Conservation (phyloP, 225 moss, liverwort and hornwort genomes). For the Neckera pumila region DNA sequence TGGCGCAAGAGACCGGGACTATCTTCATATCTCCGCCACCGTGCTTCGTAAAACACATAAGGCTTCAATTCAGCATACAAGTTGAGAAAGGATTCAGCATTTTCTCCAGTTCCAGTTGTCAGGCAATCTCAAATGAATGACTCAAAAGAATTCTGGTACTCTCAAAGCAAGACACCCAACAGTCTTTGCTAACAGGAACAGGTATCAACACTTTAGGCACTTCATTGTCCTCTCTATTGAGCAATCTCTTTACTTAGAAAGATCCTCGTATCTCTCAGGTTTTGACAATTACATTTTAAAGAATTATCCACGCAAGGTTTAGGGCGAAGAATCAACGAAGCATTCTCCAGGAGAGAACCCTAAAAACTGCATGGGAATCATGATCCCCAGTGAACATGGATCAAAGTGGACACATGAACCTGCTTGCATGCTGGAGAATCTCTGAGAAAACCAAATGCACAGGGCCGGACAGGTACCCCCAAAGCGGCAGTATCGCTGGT, state of each 20-base stretch:
- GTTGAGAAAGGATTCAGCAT: neutral
- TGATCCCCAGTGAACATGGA: neutral
- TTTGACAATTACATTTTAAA: neutral
- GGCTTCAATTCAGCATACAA: neutral
- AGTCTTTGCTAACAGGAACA: neutral
- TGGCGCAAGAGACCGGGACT: neutral
- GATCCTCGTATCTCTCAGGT: neutral
- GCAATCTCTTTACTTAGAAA: neutral
- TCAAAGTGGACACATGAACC: constrained; percentile 3
- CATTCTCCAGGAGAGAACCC: neutral
- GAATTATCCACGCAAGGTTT: neutral
- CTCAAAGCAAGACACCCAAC: neutral
- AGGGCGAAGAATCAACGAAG: neutral
- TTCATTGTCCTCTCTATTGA: neutral
- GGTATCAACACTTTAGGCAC: neutral
- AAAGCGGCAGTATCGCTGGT: neutral
- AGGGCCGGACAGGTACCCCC: neutral
- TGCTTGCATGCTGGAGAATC: neutral
- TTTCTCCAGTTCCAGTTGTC: neutral
- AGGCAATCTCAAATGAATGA: neutral
- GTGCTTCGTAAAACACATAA: neutral
- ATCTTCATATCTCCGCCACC: neutral
- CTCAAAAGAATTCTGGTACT: neutral
- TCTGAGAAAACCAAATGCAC: neutral
- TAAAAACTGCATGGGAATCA: neutral